Evolutionary conservation across 257 asterid genomes (phyloP).

Genomic region (Lithospermum erythrorhizon): DNA sequence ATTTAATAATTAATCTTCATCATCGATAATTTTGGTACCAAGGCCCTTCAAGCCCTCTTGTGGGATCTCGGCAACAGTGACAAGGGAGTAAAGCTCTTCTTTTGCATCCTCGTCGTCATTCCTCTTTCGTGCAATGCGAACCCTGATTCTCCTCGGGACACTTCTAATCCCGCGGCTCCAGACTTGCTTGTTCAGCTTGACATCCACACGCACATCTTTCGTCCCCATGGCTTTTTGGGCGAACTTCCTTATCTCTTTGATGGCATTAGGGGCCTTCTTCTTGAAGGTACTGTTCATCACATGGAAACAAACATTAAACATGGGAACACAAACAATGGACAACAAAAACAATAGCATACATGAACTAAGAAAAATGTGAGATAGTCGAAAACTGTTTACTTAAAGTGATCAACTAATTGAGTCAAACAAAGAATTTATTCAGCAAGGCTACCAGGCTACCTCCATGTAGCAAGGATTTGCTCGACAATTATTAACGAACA

Average conservation of each 20-base stretch:
- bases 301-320: neutral
- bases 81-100: conserved; percentile 54
- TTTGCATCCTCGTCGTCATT: conserved; percentile 59
- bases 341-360: neutral
- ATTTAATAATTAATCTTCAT: conserved; percentile 23
- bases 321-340: neutral
- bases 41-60: conserved; percentile 41
- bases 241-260: conserved; percentile 48
- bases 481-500: no score
- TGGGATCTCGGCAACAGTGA: conserved; percentile 44
- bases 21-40: conserved; percentile 44
- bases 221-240: conserved; percentile 52
- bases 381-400: no score
- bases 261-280: conserved; percentile 55
- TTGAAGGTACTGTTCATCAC: conserved; percentile 33
- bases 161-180: conserved; percentile 61
- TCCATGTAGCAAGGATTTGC: no score
- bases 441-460: no score
- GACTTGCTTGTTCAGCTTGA: conserved; percentile 48
- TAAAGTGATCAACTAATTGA: no score
- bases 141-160: conserved; percentile 49
- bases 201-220: conserved; percentile 41
- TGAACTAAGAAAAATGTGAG: no score
- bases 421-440: no score
- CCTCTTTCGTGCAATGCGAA: conserved; percentile 51